Conservation (phyloP, 345 rosid species). For the Alliaria petiolata region DNA sequence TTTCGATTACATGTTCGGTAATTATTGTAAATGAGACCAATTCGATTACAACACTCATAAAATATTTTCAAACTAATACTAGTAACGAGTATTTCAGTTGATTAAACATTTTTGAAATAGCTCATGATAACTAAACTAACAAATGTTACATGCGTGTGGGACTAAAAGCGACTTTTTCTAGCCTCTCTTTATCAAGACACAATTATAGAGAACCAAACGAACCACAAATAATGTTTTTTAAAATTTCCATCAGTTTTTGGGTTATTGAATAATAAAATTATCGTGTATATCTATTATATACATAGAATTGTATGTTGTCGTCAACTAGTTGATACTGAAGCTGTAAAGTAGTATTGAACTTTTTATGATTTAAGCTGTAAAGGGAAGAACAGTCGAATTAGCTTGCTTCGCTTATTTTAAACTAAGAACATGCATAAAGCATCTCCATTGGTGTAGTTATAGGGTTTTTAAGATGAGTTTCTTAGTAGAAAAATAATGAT, state of each 20-base stretch:
- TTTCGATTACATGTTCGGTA: too few species aligned
- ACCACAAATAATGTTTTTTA: background rate
- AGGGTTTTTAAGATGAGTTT: too few species aligned
- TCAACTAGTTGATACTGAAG: conserved; percentile 20
- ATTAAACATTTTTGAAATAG: background rate
- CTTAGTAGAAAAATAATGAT: too few species aligned
- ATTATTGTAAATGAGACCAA: background rate
- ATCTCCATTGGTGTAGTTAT: too few species aligned
- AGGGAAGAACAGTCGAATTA: conserved; percentile 12
- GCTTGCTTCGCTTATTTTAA: too few species aligned
- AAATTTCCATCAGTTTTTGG: background rate
- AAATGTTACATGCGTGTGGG: conserved; percentile 19
- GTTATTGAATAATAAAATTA: background rate
- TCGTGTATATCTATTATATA: background rate
- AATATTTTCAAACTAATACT: background rate
- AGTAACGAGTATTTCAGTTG: background rate
- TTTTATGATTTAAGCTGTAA: conserved; percentile 20
- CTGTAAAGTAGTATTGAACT: conserved; percentile 30
- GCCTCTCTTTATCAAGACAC: conserved; percentile 19
- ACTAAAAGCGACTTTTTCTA: conserved; percentile 5
- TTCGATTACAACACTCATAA: background rate
- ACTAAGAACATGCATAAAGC: background rate
- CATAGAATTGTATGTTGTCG: background rate
- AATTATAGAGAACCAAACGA: conserved; percentile 22
- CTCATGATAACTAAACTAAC: conserved; percentile 1